These are phyloP conservation scores for Arachnomyces sp. DNA, from an alignment of 2,329 filamentous ascomycete genomes.

Conservation along the genomic window DNA sequence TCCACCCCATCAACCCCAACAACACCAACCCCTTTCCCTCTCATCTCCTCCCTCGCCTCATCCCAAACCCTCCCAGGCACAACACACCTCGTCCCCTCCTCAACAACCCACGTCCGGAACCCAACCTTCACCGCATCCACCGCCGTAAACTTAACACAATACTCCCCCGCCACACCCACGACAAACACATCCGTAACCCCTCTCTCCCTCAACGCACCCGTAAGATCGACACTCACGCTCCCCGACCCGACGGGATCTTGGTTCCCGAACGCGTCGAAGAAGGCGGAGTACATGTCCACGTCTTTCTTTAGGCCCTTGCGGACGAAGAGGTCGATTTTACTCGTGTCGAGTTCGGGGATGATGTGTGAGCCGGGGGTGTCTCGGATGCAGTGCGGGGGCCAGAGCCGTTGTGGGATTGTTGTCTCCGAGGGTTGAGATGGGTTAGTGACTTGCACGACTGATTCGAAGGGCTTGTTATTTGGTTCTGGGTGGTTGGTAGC, in stretches of 20 bases:
- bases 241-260: constrained; percentile 24
- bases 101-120: constrained; percentile 66
- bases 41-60: constrained; percentile 46
- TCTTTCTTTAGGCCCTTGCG: constrained; percentile 67
- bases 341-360: constrained; percentile 58
- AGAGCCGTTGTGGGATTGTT: constrained; percentile 62
- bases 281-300: constrained; percentile 92
- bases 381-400: constrained; percentile 86
- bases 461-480: constrained; percentile 59
- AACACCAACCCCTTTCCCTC: constrained; percentile 52
- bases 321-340: constrained; percentile 56
- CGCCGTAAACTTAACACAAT: constrained; percentile 77
- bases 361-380: constrained; percentile 63
- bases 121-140: constrained; percentile 67
- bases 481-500: constrained; percentile 62
- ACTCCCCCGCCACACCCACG: constrained; percentile 80
- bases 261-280: constrained; percentile 67
- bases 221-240: constrained; percentile 50
- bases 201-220: constrained; percentile 45
- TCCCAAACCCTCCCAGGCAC: constrained; percentile 51
- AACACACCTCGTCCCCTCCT: constrained; percentile 70
- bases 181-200: constrained; percentile 72
- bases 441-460: constrained; percentile 51
- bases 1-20: constrained; percentile 51
- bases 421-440: constrained; percentile 41